Evolutionary conservation across 768 basidiomycete species (phyloP).

Genomic region (Tubosaeta sp.): DNA sequence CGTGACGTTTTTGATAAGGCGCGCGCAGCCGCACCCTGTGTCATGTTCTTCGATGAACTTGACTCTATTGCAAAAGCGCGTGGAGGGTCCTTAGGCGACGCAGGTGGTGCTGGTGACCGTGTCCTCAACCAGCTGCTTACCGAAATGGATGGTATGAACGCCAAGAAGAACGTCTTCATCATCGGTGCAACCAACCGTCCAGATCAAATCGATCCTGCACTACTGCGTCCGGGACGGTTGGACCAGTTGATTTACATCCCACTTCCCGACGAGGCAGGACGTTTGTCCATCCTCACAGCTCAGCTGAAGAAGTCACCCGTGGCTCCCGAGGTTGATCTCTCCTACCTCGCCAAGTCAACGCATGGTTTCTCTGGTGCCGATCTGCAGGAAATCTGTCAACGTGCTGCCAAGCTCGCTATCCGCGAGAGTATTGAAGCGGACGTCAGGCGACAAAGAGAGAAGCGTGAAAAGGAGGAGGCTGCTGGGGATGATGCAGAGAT

Average conservation of each 20-base stretch:
- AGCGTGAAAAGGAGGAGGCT: conserved; percentile 38
- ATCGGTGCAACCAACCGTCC: conserved; percentile 71
- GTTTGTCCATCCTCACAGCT: conserved; percentile 88
- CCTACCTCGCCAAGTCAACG: conserved; percentile 85
- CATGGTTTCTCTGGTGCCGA: conserved; percentile 99
- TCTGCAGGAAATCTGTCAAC: conserved; percentile 98
- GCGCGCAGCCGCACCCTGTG: conserved; percentile 96
- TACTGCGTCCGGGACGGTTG: conserved; percentile 95
- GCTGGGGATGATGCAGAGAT: too few relatives aligned
- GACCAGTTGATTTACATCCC: conserved; percentile 99
- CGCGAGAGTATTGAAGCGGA: conserved; percentile 93
- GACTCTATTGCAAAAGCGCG: conserved; percentile 99
- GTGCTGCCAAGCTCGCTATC: conserved; percentile 95
- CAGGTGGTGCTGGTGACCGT: conserved; percentile 94
- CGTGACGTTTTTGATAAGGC: conserved; percentile 99
- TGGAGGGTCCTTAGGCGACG: conserved; percentile 81
- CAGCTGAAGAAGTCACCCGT: conserved; percentile 90
- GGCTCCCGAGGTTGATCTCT: conserved; percentile 73
- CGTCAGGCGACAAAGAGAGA: conserved; percentile 54
- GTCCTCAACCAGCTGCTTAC: conserved; percentile 96
- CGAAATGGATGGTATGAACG: conserved; percentile 37
- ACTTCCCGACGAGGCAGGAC: conserved; percentile 90
- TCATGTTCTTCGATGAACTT: conserved; percentile 99
- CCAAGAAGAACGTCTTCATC: too few relatives aligned
- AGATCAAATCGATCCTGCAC: conserved; percentile 91